Base-by-base conservation (phyloP, 441 rosid genomes). In the Populus hybrid region DNA sequence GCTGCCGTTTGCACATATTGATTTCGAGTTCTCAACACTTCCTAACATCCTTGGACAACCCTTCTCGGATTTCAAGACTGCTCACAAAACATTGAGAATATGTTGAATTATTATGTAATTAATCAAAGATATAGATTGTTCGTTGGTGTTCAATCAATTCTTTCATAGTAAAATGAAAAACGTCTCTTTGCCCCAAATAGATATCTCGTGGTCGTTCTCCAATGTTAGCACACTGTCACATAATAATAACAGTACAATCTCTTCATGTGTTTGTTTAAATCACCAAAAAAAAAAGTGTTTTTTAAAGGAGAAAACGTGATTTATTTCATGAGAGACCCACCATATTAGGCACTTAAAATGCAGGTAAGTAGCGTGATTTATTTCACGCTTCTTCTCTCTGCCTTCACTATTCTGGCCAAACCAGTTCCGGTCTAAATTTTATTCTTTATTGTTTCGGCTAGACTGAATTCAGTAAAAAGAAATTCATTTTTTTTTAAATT, bases 21-120 rank as follows among this genome's bases (percentile, higher is more conserved):
- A 90, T 80, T 86, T 93, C 1, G 98, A 95, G 88, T 92, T 93
- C 87, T 91, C 99, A 14, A 89, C 94, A 4, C 92, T 92, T 78
- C 96, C 97, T 89, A 67, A 89, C 93, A 23, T 86, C 93, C 79
- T 83, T 90, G 10, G 90, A 89, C 73, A 85, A 87, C 80, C 81
- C 79, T 53, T 79, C 86, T 53, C 87, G 87, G 65, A 77, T 84
- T 75, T 84, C 94, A 24, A 88, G 92, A 85, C 81, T 81, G 72
- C 85, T 85, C 14, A 83, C 81, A 4, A 81, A 87, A 77, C 82
- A 81, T 69, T 88, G 80, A 89, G 38, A 78, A 72, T 67, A 59
- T 74, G 35, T 73, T 32, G 12, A 10, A 38, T 77, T 63, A 26
- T 87, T 40, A 10, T 10, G 89, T 90, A 85, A 88, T 80, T 85